These are phyloP conservation scores for Aspergillus sclerotiicarbonarius DNA, from an alignment of 495 filamentous ascomycete species.

Conservation along the genomic window DNA sequence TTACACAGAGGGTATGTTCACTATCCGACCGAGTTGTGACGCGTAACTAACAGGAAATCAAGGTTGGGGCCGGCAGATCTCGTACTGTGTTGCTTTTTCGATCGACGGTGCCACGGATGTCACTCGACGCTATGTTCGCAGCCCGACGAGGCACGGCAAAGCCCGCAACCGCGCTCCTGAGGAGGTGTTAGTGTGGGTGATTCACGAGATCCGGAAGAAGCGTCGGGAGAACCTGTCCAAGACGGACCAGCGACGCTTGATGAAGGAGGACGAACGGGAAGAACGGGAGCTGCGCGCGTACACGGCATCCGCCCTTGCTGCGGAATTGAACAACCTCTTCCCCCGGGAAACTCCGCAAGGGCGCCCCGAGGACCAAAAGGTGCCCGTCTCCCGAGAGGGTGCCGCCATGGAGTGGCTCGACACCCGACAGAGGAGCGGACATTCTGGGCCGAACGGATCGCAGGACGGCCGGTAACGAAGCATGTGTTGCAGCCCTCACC, in stretches of 20 bases:
- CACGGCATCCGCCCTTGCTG: slow-evolving; percentile 69
- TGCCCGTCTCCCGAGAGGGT: slow-evolving; percentile 52
- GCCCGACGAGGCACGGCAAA: slow-evolving; percentile 65
- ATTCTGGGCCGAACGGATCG: slow-evolving; percentile 39
- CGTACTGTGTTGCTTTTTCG: slow-evolving; percentile 96
- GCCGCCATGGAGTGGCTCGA: slow-evolving; percentile 64
- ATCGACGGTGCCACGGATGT: slow-evolving; percentile 95
- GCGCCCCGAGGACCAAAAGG: slow-evolving; percentile 41
- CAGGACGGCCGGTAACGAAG: slow-evolving; percentile 32
- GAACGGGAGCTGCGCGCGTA: slow-evolving; percentile 78
- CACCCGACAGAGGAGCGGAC: slow-evolving; percentile 54
- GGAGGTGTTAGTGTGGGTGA: slow-evolving; percentile 82
- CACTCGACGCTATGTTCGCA: slow-evolving; percentile 91
- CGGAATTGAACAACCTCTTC: slow-evolving; percentile 55
- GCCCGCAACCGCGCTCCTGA: slow-evolving; percentile 76
- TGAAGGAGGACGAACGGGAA: slow-evolving; percentile 87
- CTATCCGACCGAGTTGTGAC: background rate
- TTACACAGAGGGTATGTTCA: slow-evolving; percentile 75
- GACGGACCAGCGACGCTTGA: slow-evolving; percentile 72
- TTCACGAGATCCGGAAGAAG: slow-evolving; percentile 81
- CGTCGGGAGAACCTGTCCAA: slow-evolving; percentile 77
- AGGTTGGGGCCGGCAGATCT: slow-evolving; percentile 91
- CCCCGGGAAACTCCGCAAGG: slow-evolving; percentile 32
- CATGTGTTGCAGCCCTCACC: background rate
- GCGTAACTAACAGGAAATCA: background rate